phyloP scores from a whole-genome alignment of 2,329 filamentous ascomycete species.

The Aspergillus persii region DNA sequence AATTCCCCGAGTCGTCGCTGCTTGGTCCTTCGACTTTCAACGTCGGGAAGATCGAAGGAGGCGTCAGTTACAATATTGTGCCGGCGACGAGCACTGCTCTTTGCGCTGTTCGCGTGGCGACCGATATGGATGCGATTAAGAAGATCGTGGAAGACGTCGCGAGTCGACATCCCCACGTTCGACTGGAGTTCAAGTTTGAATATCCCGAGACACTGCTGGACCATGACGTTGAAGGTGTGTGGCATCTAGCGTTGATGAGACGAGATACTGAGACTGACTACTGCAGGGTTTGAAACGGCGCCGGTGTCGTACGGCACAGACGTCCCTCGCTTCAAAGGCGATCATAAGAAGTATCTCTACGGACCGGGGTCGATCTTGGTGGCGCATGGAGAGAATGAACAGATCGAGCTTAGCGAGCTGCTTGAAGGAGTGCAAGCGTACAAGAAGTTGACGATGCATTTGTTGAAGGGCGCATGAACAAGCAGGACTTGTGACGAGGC shows the following conservation, averaged over 20 bases:
- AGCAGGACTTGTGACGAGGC: background rate
- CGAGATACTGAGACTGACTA: constrained; percentile 3
- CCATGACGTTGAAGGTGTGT: constrained; percentile 31
- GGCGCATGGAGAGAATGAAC: constrained; percentile 41
- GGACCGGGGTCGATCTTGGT: constrained; percentile 41
- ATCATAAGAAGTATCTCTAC: constrained; percentile 39
- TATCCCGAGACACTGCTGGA: constrained; percentile 41
- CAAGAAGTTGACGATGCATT: constrained; percentile 24
- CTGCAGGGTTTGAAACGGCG: constrained; percentile 34
- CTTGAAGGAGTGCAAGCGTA: constrained; percentile 40
- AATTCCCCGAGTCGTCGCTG: constrained; percentile 36
- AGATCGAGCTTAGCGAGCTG: constrained; percentile 35
- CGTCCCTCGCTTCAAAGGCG: constrained; percentile 34
- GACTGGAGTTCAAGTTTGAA: constrained; percentile 36
- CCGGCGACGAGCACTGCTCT: constrained; percentile 39
- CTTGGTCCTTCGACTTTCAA: constrained; percentile 43
- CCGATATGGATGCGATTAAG: constrained; percentile 35
- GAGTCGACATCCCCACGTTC: constrained; percentile 31
- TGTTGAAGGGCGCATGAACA: background rate
- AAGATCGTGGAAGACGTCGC: constrained; percentile 32
- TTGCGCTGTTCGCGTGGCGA: constrained; percentile 41
- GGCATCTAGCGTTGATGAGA: background rate
- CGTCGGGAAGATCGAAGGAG: constrained; percentile 40
- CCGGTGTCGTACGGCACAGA: constrained; percentile 43
- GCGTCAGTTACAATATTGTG: constrained; percentile 42